Base-by-base conservation (phyloP, 2,329 filamentous ascomycete species). In the Cercospora zeina region DNA sequence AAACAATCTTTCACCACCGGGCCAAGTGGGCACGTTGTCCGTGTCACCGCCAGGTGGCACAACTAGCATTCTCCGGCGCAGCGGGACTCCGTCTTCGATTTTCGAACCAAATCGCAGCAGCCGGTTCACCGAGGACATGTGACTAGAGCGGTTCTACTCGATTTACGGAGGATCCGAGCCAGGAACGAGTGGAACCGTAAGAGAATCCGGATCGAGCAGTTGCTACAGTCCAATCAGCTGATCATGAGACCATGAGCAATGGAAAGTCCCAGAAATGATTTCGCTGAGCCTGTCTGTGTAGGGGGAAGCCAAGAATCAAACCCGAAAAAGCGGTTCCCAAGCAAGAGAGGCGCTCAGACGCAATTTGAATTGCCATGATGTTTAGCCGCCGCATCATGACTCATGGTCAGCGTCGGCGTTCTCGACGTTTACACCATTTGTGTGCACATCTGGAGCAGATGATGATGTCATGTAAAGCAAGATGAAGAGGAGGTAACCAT, bases 51-150 rank as follows among this genome's bases (percentile, higher is more conserved):
- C 62, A 34, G 61, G 62, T 34, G 34, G 55, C 13, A 31, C 61
- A 16, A 50, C 62, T 19, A 39, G 31, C 11, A 50, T 50, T 30
- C 56, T 64, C n/a, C 50, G 33, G 21, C 61, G 65, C 30, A 65
- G 64, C 49, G 67, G 65, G 27, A 67, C 68, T 1, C 65, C 66
- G 10, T 61, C 66, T 30, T 66, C 60, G 47, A 34, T 58, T 4
- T 27, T 67, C 33, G 58, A 64, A 9, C 59, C 64, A 14, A 64
- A 55, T 59, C 64, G 68, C 7, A 65, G 65, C 54, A 68, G 66
- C 58, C 66, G 68, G 10, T 70, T 70, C 60, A 68, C 67, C 4
- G 68, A 70, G 59, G 66, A 69, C 19, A 67, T 70, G 62, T 70
- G 65, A 69, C 57, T 60, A 59, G 58, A 61, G 42, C 45, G 37